These are phyloP conservation scores for Coniochaeta hoffmannii DNA, from an alignment of 2,329 filamentous ascomycete genomes.

Conservation along the genomic window DNA sequence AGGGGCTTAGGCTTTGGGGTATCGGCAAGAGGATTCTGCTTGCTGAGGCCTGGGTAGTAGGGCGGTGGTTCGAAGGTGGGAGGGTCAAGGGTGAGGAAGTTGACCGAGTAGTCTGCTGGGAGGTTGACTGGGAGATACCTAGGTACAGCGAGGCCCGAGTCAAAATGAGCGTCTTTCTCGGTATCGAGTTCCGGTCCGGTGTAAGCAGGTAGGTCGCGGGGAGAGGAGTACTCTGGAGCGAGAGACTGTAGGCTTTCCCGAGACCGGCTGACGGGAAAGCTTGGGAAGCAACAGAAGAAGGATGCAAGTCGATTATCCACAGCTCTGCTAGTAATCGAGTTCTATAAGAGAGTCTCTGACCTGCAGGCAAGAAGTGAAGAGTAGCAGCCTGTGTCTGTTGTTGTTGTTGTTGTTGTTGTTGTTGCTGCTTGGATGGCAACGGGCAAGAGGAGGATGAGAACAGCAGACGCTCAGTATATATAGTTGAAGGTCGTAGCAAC, in stretches of 20 bases:
- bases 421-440: conserved; percentile 5
- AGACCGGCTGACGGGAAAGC: conserved; percentile 12
- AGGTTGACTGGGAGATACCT: conserved; percentile 3
- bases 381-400: conserved; percentile 1
- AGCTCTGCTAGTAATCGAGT: conserved; percentile 1
- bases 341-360: neutral
- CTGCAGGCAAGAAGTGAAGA: conserved; percentile 5
- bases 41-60: conserved; percentile 5
- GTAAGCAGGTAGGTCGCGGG: conserved; percentile 9
- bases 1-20: conserved; percentile 13
- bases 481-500: neutral
- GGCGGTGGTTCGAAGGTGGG: conserved; percentile 4
- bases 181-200: conserved; percentile 5
- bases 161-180: neutral
- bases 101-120: conserved; percentile 2
- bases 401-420: too few relatives aligned
- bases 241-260: conserved; percentile 9
- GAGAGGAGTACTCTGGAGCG: conserved; percentile 6
- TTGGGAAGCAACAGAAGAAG: conserved; percentile 13
- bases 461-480: conserved; percentile 4
- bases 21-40: neutral
- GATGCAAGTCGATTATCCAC: conserved; percentile 12
- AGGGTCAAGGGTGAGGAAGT: neutral
- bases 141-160: neutral
- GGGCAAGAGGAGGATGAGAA: neutral